Base-by-base conservation (phyloP, 140 eudicot species). In the Flaveria floridana region DNA sequence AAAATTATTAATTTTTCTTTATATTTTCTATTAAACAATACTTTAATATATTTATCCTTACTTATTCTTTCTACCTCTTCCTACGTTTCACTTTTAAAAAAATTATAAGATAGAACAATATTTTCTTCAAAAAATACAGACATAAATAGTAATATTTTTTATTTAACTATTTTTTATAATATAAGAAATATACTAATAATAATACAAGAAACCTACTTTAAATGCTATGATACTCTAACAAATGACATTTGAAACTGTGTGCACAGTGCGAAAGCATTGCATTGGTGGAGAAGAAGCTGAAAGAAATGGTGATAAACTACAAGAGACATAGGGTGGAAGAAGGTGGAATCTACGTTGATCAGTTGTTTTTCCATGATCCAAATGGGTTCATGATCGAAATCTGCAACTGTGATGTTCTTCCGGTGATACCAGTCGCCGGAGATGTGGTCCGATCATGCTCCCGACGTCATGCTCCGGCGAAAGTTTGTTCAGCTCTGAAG, bases 321-420 rank as follows among this genome's bases (percentile, higher is more conserved):
- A 77, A 42, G 75, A 76, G 47, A 72, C 78, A 77, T 4, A 44
- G 78, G 75, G 81, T 81, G 34, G 78, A 63, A 39, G 85, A 81
- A 76, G 65, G 55, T 7, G 81, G 75, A 76, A 48, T 81, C 12
- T 39, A 42, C 6, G 59, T 82, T 1, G 71, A 81, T 44, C 85
- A 81, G 19, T 66, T 78, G 19, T 78, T 82, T 28, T 82, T 82
- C 1, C 83, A 78, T 47, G 83, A 82, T 74, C 86, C 86, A 39
- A 73, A 82, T 42, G 83, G 83, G 20, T 78, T 75, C 59, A 82
- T 78, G 86, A 78, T 78, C 25, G 80, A 82, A 69, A 73, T 78
- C 0, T 78, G 86, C 44, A 74, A 78, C 65, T 78, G 80, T 2
- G 83, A 82, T 25, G 46, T 53, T 48, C 82, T 81, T 71, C 85